Base-by-base conservation (phyloP, 805 yeast species). In the Lipomyces starkeyi region DNA sequence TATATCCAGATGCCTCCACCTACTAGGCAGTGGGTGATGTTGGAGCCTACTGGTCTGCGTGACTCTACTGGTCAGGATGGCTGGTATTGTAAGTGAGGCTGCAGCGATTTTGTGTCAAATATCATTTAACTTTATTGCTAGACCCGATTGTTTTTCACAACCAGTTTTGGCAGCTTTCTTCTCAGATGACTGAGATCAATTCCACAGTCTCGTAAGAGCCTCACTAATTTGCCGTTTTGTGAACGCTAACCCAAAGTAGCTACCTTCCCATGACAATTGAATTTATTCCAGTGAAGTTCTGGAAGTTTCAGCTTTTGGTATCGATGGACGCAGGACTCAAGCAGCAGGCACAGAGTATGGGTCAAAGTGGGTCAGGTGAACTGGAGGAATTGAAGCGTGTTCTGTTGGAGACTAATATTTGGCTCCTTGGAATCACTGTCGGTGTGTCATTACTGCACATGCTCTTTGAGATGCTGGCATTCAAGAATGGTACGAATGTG, bases 391-490 rank as follows among this genome's bases (percentile, higher is more conserved):
- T 81, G 14, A 81, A 80, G 74, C 77, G 76, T 63, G 76, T 80
- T 17, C 65, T 80, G 9, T 43, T 78, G 8, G 83, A 80, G 37
- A 80, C 82, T 4, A 81, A 80, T 64, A 78, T 80, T 29, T 80
- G 76, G 55, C 63, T 80, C 34, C 70, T 80, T 27, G 78, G 64
- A 1, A 66, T 79, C 29, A 81, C 83, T 0, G 71, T 76, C 14
- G 64, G 58, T 11, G 82, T 81, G 7, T 73, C 83, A 0, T 17
- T 80, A 1, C 62, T 80, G 56, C 83, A 81, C 64, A 74, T 79
- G n/a, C 29, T 81, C 27, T 75, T 80, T 62, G 83, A 80, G 65
- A 76, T 81, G 59, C 73, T 81, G 55, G 83, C 83, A 1, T 81
- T 81, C 74, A 81, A 81, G 69, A 80, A 74, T 63, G 56, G 56